A percentile compares a stretch with the other conserved stretches of the same genome.
Conservation (phyloP, 2,329 filamentous ascomycete genomes). For the Diplodia scrobiculata region DNA sequence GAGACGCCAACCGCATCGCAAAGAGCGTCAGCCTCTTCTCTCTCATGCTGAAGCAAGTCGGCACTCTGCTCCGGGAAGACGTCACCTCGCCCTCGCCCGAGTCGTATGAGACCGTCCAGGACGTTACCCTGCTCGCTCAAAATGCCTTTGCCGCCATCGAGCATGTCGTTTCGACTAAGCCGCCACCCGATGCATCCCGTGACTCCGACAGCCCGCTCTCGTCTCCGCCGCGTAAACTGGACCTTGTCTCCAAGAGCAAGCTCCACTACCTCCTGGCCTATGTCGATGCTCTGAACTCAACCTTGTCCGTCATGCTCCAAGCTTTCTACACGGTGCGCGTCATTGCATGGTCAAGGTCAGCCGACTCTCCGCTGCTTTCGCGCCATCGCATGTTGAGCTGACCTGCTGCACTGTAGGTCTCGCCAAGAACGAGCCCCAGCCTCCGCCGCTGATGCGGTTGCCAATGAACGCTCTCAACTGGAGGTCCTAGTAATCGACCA, state of each 20-base stretch:
- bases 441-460: conserved; percentile 37
- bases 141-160: conserved; percentile 39
- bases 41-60: conserved; percentile 44
- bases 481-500: conserved; percentile 46
- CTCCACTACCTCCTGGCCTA: conserved; percentile 42
- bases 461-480: conserved; percentile 43
- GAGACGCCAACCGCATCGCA: conserved; percentile 39
- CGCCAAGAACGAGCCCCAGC: conserved; percentile 23
- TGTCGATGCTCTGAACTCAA: conserved; percentile 42
- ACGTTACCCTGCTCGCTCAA: conserved; percentile 41
- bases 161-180: conserved; percentile 32
- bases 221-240: conserved; percentile 29
- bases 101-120: conserved; percentile 41
- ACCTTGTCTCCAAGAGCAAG: conserved; percentile 32
- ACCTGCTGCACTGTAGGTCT: conserved; percentile 18
- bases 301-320: conserved; percentile 45
- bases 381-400: neutral
- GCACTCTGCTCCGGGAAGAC: conserved; percentile 44
- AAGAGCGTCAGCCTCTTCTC: conserved; percentile 43
- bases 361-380: neutral
- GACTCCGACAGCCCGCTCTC: conserved; percentile 21
- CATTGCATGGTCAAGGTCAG: conserved; percentile 46
- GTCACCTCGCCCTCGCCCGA: conserved; percentile 43
- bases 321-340: conserved; percentile 45
- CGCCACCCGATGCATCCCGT: conserved; percentile 5